These are phyloP conservation scores for Pythium pectinolyticum DNA, from an alignment of 352 stramenopile species.

Conservation along the genomic window DNA sequence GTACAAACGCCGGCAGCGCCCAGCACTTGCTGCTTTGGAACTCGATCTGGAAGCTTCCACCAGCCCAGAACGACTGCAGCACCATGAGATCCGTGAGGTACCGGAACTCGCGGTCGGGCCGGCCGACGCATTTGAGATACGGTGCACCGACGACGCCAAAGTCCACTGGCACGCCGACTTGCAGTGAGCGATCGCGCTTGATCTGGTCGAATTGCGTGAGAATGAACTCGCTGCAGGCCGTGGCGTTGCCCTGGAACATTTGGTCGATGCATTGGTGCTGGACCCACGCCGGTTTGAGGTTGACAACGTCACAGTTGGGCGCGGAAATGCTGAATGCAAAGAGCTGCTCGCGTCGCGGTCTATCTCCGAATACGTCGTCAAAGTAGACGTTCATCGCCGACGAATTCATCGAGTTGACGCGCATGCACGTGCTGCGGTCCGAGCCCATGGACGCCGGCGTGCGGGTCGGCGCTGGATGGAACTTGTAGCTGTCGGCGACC, in stretches of 20 bases:
- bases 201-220: conserved; percentile 35
- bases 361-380: conserved; percentile 37
- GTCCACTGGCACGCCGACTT: conserved; percentile 31
- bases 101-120: conserved; percentile 23
- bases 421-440: conserved; percentile 36
- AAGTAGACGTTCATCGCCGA: conserved; percentile 29
- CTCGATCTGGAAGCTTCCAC: conserved; percentile 36
- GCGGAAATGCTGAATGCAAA: conserved; percentile 42
- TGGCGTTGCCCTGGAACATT: conserved; percentile 18
- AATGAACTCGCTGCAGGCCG: conserved; percentile 31
- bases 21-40: conserved; percentile 41
- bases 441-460: conserved; percentile 21
- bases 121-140: conserved; percentile 32
- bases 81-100: conserved; percentile 38
- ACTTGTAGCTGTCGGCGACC: conserved; percentile 31
- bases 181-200: conserved; percentile 15
- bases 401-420: conserved; percentile 36
- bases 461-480: conserved; percentile 30
- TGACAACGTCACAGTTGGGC: conserved; percentile 37
- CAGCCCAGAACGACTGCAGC: conserved; percentile 37
- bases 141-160: conserved; percentile 29
- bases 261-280: conserved; percentile 4
- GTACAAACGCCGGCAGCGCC: conserved; percentile 18
- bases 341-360: conserved; percentile 26
- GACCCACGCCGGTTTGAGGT: conserved; percentile 33